Conservation (phyloP, 2,329 filamentous ascomycete genomes). For the Myriosclerotinia curreyana region DNA sequence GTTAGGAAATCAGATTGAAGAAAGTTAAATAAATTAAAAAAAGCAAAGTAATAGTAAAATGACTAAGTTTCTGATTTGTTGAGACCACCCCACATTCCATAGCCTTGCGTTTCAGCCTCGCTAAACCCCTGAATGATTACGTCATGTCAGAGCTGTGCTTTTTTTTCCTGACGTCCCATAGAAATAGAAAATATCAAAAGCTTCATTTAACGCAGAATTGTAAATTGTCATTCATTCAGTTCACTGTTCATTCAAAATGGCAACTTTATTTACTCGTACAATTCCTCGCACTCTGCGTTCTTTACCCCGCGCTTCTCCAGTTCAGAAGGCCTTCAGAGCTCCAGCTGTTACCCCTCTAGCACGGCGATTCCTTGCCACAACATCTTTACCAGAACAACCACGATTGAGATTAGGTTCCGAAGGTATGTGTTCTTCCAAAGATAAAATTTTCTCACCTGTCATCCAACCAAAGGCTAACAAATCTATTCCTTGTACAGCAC, state of each 20-base stretch:
- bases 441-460: no score
- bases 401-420: constrained; percentile 26
- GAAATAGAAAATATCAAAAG: background rate
- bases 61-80: no score
- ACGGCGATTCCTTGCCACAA: constrained; percentile 22
- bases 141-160: background rate
- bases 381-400: constrained; percentile 22
- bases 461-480: background rate
- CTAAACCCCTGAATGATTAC: background rate
- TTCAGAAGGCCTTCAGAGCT: background rate
- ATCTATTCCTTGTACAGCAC: constrained; percentile 42
- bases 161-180: background rate
- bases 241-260: background rate
- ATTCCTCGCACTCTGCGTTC: background rate
- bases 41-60: no score
- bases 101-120: background rate
- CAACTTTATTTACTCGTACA: background rate
- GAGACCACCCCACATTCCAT: no score
- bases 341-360: constrained; percentile 22
- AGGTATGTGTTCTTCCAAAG: constrained; percentile 4
- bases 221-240: background rate
- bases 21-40: no score
- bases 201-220: background rate
- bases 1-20: no score
- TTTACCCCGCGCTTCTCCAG: background rate